Conservation (phyloP, 164 flowering plant species). For the Stephania yunnanensis region DNA sequence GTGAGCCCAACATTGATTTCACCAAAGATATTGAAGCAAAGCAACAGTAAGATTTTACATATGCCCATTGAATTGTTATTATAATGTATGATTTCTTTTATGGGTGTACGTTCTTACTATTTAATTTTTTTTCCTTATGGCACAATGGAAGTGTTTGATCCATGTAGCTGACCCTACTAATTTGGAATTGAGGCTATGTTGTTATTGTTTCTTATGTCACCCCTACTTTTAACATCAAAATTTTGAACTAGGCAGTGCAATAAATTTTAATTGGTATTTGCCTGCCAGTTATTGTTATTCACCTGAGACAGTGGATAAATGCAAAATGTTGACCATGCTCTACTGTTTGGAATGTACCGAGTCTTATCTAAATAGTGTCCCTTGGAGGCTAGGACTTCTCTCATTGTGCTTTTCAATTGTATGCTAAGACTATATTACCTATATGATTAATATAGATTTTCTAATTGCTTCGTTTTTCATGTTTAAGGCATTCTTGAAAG, state of each 20-base stretch:
- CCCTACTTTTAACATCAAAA: background rate
- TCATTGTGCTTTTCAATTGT: background rate
- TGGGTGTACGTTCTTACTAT: background rate
- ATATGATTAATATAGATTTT: background rate
- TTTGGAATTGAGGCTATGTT: background rate
- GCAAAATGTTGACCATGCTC: background rate
- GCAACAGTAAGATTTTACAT: conserved; percentile 52
- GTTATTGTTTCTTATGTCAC: background rate
- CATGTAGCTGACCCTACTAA: too few relatives aligned
- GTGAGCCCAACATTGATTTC: conserved; percentile 94
- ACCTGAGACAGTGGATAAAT: background rate
- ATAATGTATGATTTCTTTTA: background rate
- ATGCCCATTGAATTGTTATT: background rate
- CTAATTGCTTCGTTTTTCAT: background rate
- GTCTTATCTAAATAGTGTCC: background rate
- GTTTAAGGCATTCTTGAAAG: background rate
- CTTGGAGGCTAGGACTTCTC: background rate
- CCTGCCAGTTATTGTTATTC: background rate
- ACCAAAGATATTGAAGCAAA: conserved; percentile 89
- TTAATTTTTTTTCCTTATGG: background rate
- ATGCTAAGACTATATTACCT: background rate
- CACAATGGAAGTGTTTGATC: background rate
- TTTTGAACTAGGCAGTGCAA: background rate
- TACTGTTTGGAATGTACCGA: background rate
- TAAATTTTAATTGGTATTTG: background rate